Conservation (phyloP, 371 early-diverging fungal species). For the Circinella minor region DNA sequence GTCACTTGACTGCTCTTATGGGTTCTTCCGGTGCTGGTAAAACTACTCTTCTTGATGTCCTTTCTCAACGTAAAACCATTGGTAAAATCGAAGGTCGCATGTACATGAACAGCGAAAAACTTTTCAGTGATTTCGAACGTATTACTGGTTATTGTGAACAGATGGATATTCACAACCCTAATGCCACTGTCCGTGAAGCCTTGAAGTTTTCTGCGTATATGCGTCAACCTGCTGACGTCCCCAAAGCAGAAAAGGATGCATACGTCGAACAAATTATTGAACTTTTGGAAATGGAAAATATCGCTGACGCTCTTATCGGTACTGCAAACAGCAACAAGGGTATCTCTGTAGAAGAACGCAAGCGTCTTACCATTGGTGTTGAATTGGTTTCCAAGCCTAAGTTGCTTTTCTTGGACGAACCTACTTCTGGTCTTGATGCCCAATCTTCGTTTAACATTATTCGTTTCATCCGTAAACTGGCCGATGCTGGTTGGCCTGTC, state of each 20-base stretch:
- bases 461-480: slow-evolving; percentile 72
- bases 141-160: slow-evolving; percentile 85
- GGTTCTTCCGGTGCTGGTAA: slow-evolving; percentile 92
- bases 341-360: slow-evolving; percentile 70
- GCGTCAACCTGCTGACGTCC: slow-evolving; percentile 65
- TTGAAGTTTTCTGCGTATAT: slow-evolving; percentile 76
- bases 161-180: slow-evolving; percentile 78
- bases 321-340: slow-evolving; percentile 64
- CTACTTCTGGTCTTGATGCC: slow-evolving; percentile 81
- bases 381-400: slow-evolving; percentile 80
- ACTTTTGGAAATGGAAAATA: slow-evolving; percentile 67
- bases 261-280: slow-evolving; percentile 74
- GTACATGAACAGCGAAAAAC: slow-evolving; percentile 64
- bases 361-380: slow-evolving; percentile 69
- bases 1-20: slow-evolving; percentile 81
- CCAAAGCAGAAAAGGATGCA: slow-evolving; percentile 66
- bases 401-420: slow-evolving; percentile 87
- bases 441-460: slow-evolving; percentile 76
- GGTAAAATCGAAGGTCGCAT: slow-evolving; percentile 78
- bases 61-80: slow-evolving; percentile 80
- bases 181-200: slow-evolving; percentile 70
- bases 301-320: slow-evolving; percentile 66
- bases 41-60: slow-evolving; percentile 85
- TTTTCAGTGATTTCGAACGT: slow-evolving; percentile 67
- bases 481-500: slow-evolving; percentile 69